Base-by-base conservation (phyloP, 1,284 basidiomycete species). In the Papiliotrema fonsecae region DNA sequence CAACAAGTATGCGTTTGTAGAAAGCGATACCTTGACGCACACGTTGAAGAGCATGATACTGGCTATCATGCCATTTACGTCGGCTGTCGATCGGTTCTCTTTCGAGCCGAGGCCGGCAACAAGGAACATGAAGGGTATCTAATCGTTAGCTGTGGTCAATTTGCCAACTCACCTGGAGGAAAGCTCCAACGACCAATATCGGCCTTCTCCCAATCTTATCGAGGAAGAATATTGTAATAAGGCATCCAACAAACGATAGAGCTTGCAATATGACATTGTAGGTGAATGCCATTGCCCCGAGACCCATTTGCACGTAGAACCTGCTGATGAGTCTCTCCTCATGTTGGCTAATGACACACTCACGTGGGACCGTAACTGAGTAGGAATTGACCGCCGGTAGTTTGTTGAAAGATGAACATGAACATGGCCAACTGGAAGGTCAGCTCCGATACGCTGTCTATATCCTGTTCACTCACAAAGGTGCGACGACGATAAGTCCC, bases 341-440 rank as follows among this genome's bases (percentile, higher is more conserved):
- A 16, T 10, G 30, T 31, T 16, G 30, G 30, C 10, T 16, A 35
- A 16, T n/a, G n/a, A n/a, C n/a, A n/a, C n/a, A n/a, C 34, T 35
- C 14, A 35, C 34, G 43, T 45, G 28, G 43, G 18, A 10, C 43
- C 32, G 30, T 45, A 45, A 36, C 25, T 28, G 4, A 21, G 24
- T 6, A 31, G 6, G 27, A 58, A 51, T 21, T 41, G 44, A 43
- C 39, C 52, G 18, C 55, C 52, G 14, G 45, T 53, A 1, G 45
- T 48, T 48, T 56, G 55, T 27, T 56, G 43, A 41, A 56, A 53
- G 37, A 46, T 50, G 46, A 56, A 56, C 36, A 52, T 31, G 6
- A 31, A 36, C 1, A 31, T 24, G 16, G 37, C 36, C 14, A 47
- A 40, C 44, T 46, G 34, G 19, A 16, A 9, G 16, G 18, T 30